These are phyloP conservation scores for Trypethelium eluteriae DNA, from an alignment of 495 filamentous ascomycete species.

Conservation along the genomic window DNA sequence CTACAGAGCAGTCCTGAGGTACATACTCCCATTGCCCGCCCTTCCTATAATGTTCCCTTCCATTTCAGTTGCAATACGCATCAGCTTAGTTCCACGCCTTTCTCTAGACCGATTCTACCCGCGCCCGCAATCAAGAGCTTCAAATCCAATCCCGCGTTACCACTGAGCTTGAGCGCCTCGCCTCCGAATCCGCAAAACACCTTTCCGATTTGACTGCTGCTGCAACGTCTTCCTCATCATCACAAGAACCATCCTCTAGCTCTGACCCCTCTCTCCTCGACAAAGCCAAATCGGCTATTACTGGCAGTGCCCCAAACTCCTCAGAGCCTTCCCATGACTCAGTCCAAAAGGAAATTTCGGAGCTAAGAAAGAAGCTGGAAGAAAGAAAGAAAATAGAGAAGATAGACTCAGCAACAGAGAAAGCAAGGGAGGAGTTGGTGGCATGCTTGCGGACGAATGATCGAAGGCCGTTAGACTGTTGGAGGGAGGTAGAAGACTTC, in stretches of 20 bases:
- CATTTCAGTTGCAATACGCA: no score
- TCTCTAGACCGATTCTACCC: conserved; percentile 72
- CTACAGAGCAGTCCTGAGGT: conserved; percentile 84
- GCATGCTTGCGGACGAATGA: conserved; percentile 80
- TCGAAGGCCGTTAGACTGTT: conserved; percentile 86
- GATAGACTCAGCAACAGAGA: conserved; percentile 57
- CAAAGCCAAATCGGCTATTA: conserved; percentile 15
- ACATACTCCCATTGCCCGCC: conserved; percentile 25
- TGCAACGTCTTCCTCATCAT: conserved; percentile 38
- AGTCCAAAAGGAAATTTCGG: conserved; percentile 62
- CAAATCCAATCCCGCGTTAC: conserved; percentile 82
- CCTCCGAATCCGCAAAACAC: conserved; percentile 45
- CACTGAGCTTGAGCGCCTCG: conserved; percentile 71
- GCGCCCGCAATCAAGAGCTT: conserved; percentile 73
- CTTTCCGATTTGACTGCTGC: conserved; percentile 52
- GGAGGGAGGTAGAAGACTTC: conserved; percentile 85
- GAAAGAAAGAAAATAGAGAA: conserved; percentile 62
- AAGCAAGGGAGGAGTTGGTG: conserved; percentile 69
- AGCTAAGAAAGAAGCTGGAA: conserved; percentile 65
- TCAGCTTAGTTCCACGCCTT: no score
- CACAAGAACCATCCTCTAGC: conserved; percentile 32
- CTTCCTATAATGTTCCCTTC: no score
- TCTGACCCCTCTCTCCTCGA: conserved; percentile 4
- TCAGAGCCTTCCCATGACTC: conserved; percentile 38
- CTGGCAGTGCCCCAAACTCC: conserved; percentile 38